These are phyloP conservation scores for Ramaria sp. DNA, from an alignment of 768 basidiomycete species.

Conservation along the genomic window DNA sequence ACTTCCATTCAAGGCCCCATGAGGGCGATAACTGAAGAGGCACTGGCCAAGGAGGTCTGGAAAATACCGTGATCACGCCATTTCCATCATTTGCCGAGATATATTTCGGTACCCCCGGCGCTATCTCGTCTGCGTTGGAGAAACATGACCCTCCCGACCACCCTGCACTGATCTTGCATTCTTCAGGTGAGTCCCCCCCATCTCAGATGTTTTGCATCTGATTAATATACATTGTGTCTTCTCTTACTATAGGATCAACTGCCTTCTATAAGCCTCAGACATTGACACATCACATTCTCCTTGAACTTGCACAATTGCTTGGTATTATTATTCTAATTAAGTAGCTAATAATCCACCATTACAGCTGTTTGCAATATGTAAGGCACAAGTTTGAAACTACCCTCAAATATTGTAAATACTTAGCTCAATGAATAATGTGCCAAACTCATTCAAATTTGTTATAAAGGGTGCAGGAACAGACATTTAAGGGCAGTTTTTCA, in stretches of 20 bases:
- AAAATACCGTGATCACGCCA: constrained; percentile 4
- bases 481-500: too few relatives aligned
- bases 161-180: constrained; percentile 10
- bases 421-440: too few relatives aligned
- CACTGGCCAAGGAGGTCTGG: constrained; percentile 7
- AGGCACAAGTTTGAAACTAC: too few relatives aligned
- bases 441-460: too few relatives aligned
- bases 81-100: constrained; percentile 15
- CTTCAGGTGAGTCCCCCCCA: constrained; percentile 9
- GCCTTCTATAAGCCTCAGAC: constrained; percentile 20
- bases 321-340: constrained; percentile 4
- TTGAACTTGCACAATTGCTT: constrained; percentile 10
- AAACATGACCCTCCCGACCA: not conserved
- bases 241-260: constrained; percentile 16
- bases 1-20: constrained; percentile 19
- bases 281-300: constrained; percentile 11
- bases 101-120: not conserved
- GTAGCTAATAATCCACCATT: not conserved
- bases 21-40: constrained; percentile 14
- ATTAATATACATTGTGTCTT: not conserved
- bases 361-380: too few relatives aligned
- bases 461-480: too few relatives aligned
- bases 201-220: not conserved
- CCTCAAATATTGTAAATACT: too few relatives aligned
- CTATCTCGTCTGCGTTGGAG: not conserved